phyloP scores from a whole-genome alignment of 1,284 basidiomycete genomes.

The Pascua guehoae region DNA sequence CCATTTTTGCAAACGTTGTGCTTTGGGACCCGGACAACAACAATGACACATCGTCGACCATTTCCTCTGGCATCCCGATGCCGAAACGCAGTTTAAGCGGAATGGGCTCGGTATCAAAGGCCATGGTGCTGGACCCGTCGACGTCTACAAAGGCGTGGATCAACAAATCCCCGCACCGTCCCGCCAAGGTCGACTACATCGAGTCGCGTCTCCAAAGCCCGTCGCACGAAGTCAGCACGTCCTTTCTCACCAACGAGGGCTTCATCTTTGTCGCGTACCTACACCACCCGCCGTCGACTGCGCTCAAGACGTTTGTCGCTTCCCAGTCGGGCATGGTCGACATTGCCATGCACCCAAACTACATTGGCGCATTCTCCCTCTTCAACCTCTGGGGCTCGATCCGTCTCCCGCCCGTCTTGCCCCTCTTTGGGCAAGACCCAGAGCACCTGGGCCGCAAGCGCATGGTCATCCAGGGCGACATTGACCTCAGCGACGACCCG shows the following conservation, averaged over 20 bases:
- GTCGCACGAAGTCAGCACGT: slow-evolving; percentile 31
- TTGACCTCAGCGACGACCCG: slow-evolving; percentile 21
- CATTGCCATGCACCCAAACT: slow-evolving; percentile 41
- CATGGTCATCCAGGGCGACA: slow-evolving; percentile 21
- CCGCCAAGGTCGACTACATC: not conserved
- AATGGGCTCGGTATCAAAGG: too few relatives aligned
- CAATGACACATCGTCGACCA: slow-evolving; percentile 17
- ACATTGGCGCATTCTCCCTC: slow-evolving; percentile 42
- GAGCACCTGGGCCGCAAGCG: slow-evolving; percentile 18
- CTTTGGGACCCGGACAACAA: slow-evolving; percentile 28
- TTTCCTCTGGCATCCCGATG: slow-evolving; percentile 12
- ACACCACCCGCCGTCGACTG: slow-evolving; percentile 34
- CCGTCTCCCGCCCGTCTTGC: slow-evolving; percentile 23
- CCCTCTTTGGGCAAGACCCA: slow-evolving; percentile 23
- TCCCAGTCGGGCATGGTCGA: slow-evolving; percentile 38
- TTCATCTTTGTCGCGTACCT: slow-evolving; percentile 40
- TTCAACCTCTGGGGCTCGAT: slow-evolving; percentile 38
- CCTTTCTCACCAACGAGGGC: slow-evolving; percentile 39
- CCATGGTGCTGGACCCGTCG: not conserved
- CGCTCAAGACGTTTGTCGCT: slow-evolving; percentile 28
- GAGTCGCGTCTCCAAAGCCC: slow-evolving; percentile 5
- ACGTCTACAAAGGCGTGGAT: not conserved
- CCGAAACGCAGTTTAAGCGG: not conserved
- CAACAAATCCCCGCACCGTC: not conserved
- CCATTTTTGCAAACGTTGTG: slow-evolving; percentile 40